Percentiles rank a stretch among this genome's conserved stretches.
Conservation (phyloP, 2,329 filamentous ascomycete genomes). For the Colletotrichum lupini region DNA sequence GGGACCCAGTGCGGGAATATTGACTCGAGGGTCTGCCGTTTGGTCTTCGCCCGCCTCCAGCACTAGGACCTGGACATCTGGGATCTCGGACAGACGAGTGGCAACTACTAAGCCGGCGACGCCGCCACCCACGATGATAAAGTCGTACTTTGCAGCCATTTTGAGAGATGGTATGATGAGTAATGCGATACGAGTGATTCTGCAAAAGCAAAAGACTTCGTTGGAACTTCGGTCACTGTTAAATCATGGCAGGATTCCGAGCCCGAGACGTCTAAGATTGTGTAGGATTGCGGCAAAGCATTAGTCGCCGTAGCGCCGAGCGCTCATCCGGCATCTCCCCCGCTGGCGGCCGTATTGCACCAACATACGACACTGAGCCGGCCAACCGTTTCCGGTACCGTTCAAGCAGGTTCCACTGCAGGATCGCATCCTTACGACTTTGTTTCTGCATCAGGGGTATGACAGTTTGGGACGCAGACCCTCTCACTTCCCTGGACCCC, state of each 20-base stretch:
- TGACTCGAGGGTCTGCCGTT: constrained; percentile 39
- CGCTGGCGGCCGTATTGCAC: constrained; percentile 12
- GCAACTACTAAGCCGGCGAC: constrained; percentile 35
- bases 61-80: constrained; percentile 39
- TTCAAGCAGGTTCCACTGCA: constrained; percentile 24
- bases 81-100: constrained; percentile 36
- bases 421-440: constrained; percentile 22
- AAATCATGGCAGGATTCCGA: constrained; percentile 18
- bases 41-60: constrained; percentile 44
- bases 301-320: background rate
- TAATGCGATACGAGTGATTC: background rate
- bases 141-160: constrained; percentile 39
- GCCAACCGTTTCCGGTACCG: constrained; percentile 26
- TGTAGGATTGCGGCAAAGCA: constrained; percentile 10
- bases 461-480: constrained; percentile 20
- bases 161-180: background rate
- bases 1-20: constrained; percentile 41
- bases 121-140: constrained; percentile 35
- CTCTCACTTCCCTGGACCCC: constrained; percentile 8
- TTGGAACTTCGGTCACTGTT: constrained; percentile 20
- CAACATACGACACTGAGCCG: background rate
- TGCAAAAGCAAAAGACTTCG: background rate
- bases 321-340: constrained; percentile 23
- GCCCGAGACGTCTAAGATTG: background rate
- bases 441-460: constrained; percentile 21